Base-by-base conservation (phyloP, 805 yeast genomes). In the Martiniozyma abietophila region DNA sequence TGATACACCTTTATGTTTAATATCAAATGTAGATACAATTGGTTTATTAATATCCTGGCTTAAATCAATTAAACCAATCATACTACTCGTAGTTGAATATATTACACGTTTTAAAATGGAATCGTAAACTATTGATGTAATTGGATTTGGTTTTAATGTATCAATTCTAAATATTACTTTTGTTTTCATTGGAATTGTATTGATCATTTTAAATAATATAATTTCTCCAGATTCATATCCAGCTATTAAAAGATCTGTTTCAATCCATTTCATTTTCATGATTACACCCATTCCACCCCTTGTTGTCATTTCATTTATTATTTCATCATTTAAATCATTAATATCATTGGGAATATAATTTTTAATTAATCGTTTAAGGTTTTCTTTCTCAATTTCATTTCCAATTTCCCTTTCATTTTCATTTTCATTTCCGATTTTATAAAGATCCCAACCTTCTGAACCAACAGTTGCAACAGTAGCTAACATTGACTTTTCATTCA, bases 151-250 rank as follows among this genome's bases (percentile, higher is more conserved):
- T 8, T 46, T 50, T 41, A 71, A 76, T 4, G 50, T 44, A 4
- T 56, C 43, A 40, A 56, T 51, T 10, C 43, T 22, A 3, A 31
- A 18, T 1, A 32, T 6, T 9, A 52, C 43, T 16, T 49, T 45
- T 0, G 56, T 14, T 42, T 34, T 12, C 29, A 46, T 31, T 8
- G 18, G n/a, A 18, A 12, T n/a, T 5, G 18, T 20, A 6, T 26
- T 22, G 22, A 9, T 4, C 8, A 37, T 5, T 24, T 22, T 6
- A 18, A 17, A 38, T 45, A 32, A 34, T 1, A 21, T n/a, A 11
- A 69, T 20, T 9, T 43, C 32, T 0, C 95, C 94, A 12, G 81
- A 76, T 50, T 83, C 95, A 48, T 69, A 83, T 1, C 94, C 95
- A 5, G 78, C 60, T 12, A 54, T 53, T 12, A 74, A 47, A 1